A percentile compares a stretch with the other conserved stretches of the same genome.
Conservation (phyloP, 2,329 filamentous ascomycete species). For the Periconia macrospinosa region DNA sequence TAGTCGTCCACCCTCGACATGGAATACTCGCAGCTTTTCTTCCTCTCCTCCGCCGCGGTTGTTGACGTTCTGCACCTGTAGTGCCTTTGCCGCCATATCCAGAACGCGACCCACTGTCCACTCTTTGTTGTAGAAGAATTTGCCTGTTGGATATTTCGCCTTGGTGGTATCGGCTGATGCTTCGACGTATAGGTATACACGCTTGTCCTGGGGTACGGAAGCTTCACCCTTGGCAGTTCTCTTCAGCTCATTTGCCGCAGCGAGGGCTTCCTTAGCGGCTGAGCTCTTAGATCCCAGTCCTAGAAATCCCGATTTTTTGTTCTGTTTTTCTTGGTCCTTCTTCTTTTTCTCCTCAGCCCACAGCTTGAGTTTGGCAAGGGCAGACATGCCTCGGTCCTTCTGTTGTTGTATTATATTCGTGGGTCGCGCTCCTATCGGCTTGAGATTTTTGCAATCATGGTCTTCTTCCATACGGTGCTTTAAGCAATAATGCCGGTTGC, state of each 20-base stretch:
- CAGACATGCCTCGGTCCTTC: constrained; percentile 68
- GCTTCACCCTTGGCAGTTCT: constrained; percentile 87
- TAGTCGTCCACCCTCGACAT: constrained; percentile 85
- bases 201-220: constrained; percentile 76
- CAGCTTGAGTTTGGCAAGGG: constrained; percentile 73
- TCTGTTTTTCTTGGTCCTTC: constrained; percentile 58
- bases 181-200: constrained; percentile 89
- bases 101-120: constrained; percentile 88
- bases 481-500: constrained; percentile 75
- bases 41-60: constrained; percentile 76
- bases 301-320: constrained; percentile 28
- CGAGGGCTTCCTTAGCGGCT: constrained; percentile 62
- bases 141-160: constrained; percentile 72
- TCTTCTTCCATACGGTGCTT: constrained; percentile 77
- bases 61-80: constrained; percentile 84
- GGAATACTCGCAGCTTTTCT: constrained; percentile 82
- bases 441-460: constrained; percentile 79
- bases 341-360: constrained; percentile 85
- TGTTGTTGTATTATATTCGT: constrained; percentile 48
- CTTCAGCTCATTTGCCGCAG: constrained; percentile 78
- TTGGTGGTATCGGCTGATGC: constrained; percentile 84
- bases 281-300: constrained; percentile 23
- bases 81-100: constrained; percentile 73
- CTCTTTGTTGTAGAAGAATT: constrained; percentile 60
- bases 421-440: constrained; percentile 58